Evolutionary conservation across 2,329 filamentous ascomycete genomes (phyloP).

Genomic region (Fusarium agapanthi): DNA sequence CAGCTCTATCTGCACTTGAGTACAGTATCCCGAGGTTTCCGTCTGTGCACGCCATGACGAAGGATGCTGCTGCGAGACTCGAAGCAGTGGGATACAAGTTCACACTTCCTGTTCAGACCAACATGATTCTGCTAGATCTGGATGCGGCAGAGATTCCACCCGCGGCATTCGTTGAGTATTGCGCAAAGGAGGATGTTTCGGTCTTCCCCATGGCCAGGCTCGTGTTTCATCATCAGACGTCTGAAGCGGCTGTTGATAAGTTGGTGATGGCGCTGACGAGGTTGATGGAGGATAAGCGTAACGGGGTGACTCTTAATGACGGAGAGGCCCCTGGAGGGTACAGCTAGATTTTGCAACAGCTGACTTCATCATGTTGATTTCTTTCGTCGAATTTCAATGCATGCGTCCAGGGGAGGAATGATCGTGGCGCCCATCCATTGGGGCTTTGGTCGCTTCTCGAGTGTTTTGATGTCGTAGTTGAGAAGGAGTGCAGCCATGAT

Average conservation of each 20-base stretch:
- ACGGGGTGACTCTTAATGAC: not conserved
- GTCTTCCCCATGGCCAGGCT: conserved; percentile 31
- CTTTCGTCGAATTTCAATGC: conserved; percentile 41
- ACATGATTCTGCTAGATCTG: conserved; percentile 41
- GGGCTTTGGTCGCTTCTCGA: conserved; percentile 51
- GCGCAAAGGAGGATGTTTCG: conserved; percentile 8
- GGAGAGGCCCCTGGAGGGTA: conserved; percentile 19
- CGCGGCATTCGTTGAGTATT: conserved; percentile 34
- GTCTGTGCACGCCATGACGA: conserved; percentile 34
- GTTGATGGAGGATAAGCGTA: conserved; percentile 21
- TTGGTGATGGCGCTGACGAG: conserved; percentile 24
- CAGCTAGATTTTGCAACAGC: not conserved
- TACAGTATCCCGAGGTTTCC: conserved; percentile 34
- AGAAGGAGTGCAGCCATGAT: conserved; percentile 59
- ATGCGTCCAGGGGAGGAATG: conserved; percentile 40
- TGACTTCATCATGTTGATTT: not conserved
- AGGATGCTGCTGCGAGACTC: conserved; percentile 15
- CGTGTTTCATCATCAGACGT: conserved; percentile 35
- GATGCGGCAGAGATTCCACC: conserved; percentile 27
- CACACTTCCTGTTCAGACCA: conserved; percentile 40
- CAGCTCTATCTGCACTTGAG: conserved; percentile 70
- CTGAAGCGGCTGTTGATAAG: conserved; percentile 7
- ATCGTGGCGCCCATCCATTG: conserved; percentile 57
- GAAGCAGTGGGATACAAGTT: conserved; percentile 34
- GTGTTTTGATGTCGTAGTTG: conserved; percentile 61